A percentile compares a stretch with the other conserved stretches of the same genome.
These are phyloP conservation scores for Oenanthe javanica DNA, from an alignment of 140 eudicot genomes.

Conservation along the genomic window DNA sequence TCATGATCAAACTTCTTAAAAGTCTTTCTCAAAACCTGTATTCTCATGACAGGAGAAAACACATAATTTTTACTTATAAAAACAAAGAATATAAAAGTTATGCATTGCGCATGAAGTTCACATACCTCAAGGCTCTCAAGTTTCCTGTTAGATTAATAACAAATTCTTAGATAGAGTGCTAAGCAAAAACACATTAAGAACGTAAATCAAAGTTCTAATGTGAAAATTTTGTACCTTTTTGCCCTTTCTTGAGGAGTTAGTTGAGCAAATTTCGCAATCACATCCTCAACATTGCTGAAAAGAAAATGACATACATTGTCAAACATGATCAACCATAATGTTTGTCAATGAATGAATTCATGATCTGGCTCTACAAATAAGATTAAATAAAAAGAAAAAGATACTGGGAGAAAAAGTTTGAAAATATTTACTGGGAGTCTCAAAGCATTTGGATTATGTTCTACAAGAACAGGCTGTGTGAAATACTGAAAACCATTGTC, in stretches of 20 bases:
- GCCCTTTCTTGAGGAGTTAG: slow-evolving; percentile 83
- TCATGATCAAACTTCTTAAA: slow-evolving; percentile 90
- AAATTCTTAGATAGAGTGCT: slow-evolving; percentile 7
- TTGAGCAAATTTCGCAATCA: slow-evolving; percentile 20
- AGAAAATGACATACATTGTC: background rate
- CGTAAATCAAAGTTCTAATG: background rate
- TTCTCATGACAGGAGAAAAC: background rate
- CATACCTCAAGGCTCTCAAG: slow-evolving; percentile 94
- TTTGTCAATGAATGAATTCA: background rate
- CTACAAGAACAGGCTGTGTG: background rate
- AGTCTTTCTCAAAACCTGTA: slow-evolving; percentile 78
- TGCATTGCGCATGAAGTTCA: background rate
- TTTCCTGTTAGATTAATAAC: slow-evolving; percentile 40
- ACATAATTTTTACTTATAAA: background rate
- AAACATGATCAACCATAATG: background rate
- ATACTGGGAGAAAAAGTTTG: background rate
- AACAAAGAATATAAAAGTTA: background rate
- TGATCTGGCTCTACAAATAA: background rate
- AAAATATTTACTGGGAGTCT: background rate
- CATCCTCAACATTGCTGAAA: slow-evolving; percentile 70
- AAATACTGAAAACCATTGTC: background rate
- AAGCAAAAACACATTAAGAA: background rate
- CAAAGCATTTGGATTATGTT: background rate
- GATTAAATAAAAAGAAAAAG: background rate
- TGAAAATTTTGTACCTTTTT: slow-evolving; percentile 41